Percentiles rank a stretch among this genome's conserved stretches.
phyloP scores from a whole-genome alignment of 495 filamentous ascomycete species.

The Penicillium canariense region DNA sequence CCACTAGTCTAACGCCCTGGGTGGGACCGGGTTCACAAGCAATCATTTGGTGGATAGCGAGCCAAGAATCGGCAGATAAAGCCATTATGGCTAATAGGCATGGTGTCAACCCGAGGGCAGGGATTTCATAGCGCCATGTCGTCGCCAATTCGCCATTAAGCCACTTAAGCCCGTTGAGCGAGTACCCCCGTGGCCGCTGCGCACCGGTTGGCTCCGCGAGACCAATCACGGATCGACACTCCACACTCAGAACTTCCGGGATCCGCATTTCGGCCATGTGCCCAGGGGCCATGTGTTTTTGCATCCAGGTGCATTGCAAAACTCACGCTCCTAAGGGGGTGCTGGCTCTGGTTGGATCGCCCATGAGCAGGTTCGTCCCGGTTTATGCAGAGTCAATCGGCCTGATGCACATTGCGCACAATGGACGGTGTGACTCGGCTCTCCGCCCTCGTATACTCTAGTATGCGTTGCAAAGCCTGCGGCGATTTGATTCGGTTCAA shows the following conservation, averaged over 20 bases:
- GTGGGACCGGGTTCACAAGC: neutral
- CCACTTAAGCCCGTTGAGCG: too few relatives aligned
- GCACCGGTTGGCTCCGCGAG: too few relatives aligned
- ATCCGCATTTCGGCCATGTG: slow-evolving; percentile 5
- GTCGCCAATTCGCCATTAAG: too few relatives aligned
- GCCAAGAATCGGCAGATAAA: neutral
- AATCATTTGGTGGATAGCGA: neutral
- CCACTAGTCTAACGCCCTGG: neutral
- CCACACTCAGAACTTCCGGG: neutral
- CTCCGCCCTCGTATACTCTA: neutral
- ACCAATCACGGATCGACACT: slow-evolving; percentile 8
- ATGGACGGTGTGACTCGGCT: neutral
- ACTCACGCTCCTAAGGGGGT: neutral
- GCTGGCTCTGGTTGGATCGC: neutral
- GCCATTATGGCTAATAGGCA: neutral
- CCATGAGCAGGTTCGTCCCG: slow-evolving; percentile 6
- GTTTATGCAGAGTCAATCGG: slow-evolving; percentile 4
- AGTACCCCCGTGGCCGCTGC: too few relatives aligned
- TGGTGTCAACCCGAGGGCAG: neutral
- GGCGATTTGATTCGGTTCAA: neutral
- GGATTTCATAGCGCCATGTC: too few relatives aligned
- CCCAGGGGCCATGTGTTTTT: slow-evolving; percentile 4
- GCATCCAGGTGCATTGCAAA: slow-evolving; percentile 3
- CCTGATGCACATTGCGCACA: neutral
- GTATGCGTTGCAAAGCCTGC: neutral